Conservation (phyloP, 1,284 basidiomycete species). For the Moesziomyces globuligerus region DNA sequence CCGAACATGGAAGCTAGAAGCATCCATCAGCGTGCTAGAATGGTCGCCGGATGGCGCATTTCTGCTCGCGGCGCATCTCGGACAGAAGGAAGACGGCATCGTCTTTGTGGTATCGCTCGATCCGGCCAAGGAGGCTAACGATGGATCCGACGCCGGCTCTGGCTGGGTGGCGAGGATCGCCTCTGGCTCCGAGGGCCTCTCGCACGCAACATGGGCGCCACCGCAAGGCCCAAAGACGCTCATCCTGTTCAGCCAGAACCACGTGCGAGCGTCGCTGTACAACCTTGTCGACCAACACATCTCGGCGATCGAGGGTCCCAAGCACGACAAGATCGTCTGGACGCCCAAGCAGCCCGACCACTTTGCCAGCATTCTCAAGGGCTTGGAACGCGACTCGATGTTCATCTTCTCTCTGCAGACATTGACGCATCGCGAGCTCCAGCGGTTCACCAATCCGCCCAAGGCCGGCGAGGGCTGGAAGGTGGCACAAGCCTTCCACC, state of each 20-base stretch:
- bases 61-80: conserved; percentile 38
- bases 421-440: conserved; percentile 15
- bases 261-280: conserved; percentile 40
- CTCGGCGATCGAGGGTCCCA: conserved; percentile 47
- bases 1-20: conserved; percentile 54
- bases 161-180: conserved; percentile 59
- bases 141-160: conserved; percentile 52
- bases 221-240: conserved; percentile 42
- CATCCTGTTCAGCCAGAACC: conserved; percentile 50
- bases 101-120: conserved; percentile 59
- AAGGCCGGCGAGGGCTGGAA: conserved; percentile 38
- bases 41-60: conserved; percentile 60
- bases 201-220: conserved; percentile 51
- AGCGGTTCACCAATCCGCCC: conserved; percentile 22
- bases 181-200: conserved; percentile 52
- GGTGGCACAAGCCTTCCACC: conserved; percentile 76
- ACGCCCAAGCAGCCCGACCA: conserved; percentile 29
- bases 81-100: conserved; percentile 36
- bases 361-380: conserved; percentile 42
- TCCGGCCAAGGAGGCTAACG: conserved; percentile 55
- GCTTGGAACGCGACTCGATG: conserved; percentile 32
- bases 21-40: conserved; percentile 37
- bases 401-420: conserved; percentile 33
- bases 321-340: conserved; percentile 39
- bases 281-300: conserved; percentile 48